Evolutionary conservation across 73 alveolate genomes (phyloP).

Genomic region (Breviolum minutum): DNA sequence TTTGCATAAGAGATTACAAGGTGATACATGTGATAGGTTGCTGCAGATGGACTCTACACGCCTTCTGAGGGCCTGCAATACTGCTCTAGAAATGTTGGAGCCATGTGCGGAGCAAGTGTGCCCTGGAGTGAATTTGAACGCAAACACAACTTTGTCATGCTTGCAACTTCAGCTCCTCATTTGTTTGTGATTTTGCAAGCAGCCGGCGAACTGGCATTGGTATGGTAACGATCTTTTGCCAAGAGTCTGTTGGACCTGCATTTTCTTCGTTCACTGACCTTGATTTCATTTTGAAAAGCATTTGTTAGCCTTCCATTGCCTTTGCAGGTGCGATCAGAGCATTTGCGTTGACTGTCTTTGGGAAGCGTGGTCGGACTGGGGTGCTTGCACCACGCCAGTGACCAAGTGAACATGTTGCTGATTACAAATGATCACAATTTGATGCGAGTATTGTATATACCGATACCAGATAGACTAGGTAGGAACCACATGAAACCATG

Average conservation of each 20-base stretch:
- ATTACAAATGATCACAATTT: too few species aligned
- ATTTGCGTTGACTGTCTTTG: conserved; percentile 68
- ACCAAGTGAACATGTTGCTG: not conserved
- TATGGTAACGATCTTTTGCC: too few species aligned
- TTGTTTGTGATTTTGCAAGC: too few species aligned
- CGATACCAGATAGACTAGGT: too few species aligned
- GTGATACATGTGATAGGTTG: too few species aligned
- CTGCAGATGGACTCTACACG: not conserved
- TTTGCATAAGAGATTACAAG: too few species aligned
- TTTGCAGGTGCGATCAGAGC: conserved; percentile 55
- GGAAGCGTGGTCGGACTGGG: conserved; percentile 93
- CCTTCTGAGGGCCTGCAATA: conserved; percentile 73
- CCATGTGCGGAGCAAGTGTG: conserved; percentile 38
- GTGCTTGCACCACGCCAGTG: conserved; percentile 73
- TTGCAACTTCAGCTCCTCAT: not conserved
- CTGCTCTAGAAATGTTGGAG: conserved; percentile 60
- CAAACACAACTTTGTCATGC: not conserved
- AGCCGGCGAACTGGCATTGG: too few species aligned
- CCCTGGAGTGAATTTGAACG: not conserved
- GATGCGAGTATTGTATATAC: too few species aligned
- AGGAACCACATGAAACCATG: not conserved
- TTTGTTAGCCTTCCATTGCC: not conserved
- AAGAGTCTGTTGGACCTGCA: too few species aligned
- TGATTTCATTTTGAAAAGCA: not conserved
- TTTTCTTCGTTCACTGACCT: not conserved